phyloP scores from a whole-genome alignment of 805 yeast species.

The Starmera pachycereana region DNA sequence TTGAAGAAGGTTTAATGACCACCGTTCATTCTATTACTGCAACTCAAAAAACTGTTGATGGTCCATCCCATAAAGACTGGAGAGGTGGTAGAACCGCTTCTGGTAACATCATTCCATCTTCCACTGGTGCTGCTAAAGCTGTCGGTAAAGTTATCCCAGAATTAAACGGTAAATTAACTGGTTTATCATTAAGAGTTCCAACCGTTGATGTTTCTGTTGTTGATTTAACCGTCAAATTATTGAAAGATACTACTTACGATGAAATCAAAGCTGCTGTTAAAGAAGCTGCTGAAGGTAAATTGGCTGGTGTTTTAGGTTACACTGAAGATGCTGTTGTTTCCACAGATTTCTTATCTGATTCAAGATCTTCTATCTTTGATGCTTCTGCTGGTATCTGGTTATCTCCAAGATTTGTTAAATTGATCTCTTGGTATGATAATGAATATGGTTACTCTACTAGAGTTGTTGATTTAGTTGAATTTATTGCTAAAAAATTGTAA shows the following conservation, averaged over 20 bases:
- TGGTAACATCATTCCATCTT: conserved; percentile 90
- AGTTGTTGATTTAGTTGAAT: conserved; percentile 56
- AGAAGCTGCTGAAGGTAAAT: conserved; percentile 66
- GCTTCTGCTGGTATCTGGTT: conserved; percentile 57
- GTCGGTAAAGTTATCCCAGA: conserved; percentile 92
- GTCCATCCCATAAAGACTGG: conserved; percentile 97
- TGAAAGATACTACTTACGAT: conserved; percentile 68
- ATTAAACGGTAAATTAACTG: conserved; percentile 87
- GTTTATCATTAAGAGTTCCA: conserved; percentile 91
- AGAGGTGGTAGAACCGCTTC: conserved; percentile 97
- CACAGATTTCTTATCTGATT: conserved; percentile 49
- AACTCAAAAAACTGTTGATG: conserved; percentile 93
- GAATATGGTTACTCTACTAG: conserved; percentile 64
- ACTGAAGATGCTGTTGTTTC: conserved; percentile 59
- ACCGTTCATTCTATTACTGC: conserved; percentile 95
- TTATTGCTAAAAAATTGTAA: conserved; percentile 28
- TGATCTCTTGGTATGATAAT: conserved; percentile 60
- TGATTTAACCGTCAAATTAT: conserved; percentile 79
- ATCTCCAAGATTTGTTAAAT: conserved; percentile 56
- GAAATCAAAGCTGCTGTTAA: conserved; percentile 71
- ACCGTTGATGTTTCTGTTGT: conserved; percentile 90
- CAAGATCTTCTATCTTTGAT: conserved; percentile 51
- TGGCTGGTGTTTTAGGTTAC: conserved; percentile 76
- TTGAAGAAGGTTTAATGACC: conserved; percentile 91
- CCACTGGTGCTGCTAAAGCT: conserved; percentile 97